Evolutionary conservation across 1,284 basidiomycete species (phyloP).

Genomic region (Peniophora sp.): DNA sequence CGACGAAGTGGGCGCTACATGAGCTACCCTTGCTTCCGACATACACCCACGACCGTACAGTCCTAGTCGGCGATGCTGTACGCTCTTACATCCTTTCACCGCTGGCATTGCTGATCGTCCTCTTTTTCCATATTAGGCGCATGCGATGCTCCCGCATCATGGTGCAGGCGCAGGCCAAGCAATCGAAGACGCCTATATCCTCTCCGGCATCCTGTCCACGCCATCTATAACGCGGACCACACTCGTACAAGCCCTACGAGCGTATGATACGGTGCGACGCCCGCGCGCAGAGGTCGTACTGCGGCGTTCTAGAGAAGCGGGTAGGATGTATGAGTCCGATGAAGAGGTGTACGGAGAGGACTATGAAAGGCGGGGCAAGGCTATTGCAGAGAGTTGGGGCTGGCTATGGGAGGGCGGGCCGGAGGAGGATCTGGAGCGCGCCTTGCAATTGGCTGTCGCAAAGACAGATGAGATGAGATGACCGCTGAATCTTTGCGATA

Average conservation of each 20-base stretch:
- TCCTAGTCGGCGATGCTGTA: slow-evolving; percentile 23
- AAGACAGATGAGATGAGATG: too few species aligned
- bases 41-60: slow-evolving; percentile 15
- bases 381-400: slow-evolving; percentile 18
- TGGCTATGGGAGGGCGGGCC: slow-evolving; percentile 18
- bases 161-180: slow-evolving; percentile 27
- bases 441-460: too few species aligned
- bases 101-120: background rate
- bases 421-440: slow-evolving; percentile 8
- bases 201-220: slow-evolving; percentile 39
- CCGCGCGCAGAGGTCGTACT: slow-evolving; percentile 35
- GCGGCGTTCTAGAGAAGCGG: slow-evolving; percentile 35
- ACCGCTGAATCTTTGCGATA: too few species aligned
- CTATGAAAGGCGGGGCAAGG: slow-evolving; percentile 12
- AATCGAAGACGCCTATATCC: slow-evolving; percentile 41
- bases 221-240: slow-evolving; percentile 26
- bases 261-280: slow-evolving; percentile 39
- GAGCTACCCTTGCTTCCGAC: slow-evolving; percentile 16
- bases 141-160: slow-evolving; percentile 26
- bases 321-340: slow-evolving; percentile 25
- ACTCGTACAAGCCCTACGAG: slow-evolving; percentile 29
- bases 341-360: slow-evolving; percentile 11
- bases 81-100: slow-evolving; percentile 1
- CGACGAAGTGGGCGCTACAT: slow-evolving; percentile 26
- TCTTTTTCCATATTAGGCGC: slow-evolving; percentile 15